Percentiles rank a stretch among this genome's conserved stretches.
Conservation (phyloP, 192 early-diverging fungal genomes). For the Glomus cerebriforme region DNA sequence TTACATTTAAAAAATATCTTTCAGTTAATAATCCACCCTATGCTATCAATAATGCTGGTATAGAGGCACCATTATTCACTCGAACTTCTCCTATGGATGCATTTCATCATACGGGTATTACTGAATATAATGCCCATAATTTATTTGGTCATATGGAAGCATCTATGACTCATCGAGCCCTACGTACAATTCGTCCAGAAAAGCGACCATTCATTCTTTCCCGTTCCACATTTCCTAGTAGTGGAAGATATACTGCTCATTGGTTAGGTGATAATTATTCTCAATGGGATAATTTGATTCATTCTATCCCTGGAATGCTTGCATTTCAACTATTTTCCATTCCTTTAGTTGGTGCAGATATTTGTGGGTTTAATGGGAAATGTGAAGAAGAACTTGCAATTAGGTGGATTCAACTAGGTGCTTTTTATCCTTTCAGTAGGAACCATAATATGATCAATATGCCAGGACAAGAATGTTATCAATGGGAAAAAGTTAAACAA, state of each 20-base stretch:
- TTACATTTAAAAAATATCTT: no score
- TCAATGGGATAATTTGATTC: constrained; percentile 56
- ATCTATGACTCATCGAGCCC: constrained; percentile 44
- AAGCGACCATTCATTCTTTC: constrained; percentile 63
- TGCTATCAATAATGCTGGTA: constrained; percentile 38
- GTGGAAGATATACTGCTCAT: constrained; percentile 53
- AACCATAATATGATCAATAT: constrained; percentile 61
- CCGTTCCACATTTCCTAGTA: constrained; percentile 66
- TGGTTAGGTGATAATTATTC: constrained; percentile 68
- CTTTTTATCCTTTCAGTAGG: constrained; percentile 64
- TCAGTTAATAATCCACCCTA: constrained; percentile 37
- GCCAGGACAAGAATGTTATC: constrained; percentile 61
- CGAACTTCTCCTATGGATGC: constrained; percentile 38
- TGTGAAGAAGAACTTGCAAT: constrained; percentile 65
- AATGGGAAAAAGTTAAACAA: constrained; percentile 58
- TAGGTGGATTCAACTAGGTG: constrained; percentile 65
- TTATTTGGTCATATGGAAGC: constrained; percentile 67
- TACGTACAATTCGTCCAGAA: constrained; percentile 44
- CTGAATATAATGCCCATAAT: constrained; percentile 60
- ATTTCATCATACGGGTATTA: constrained; percentile 50
- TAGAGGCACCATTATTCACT: constrained; percentile 33
- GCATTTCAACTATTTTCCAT: constrained; percentile 73
- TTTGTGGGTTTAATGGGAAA: constrained; percentile 67
- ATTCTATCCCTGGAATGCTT: constrained; percentile 63
- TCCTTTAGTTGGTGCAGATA: constrained; percentile 69